phyloP scores from a whole-genome alignment of 202 grass and related monocot genomes.

The Zizania palustris region DNA sequence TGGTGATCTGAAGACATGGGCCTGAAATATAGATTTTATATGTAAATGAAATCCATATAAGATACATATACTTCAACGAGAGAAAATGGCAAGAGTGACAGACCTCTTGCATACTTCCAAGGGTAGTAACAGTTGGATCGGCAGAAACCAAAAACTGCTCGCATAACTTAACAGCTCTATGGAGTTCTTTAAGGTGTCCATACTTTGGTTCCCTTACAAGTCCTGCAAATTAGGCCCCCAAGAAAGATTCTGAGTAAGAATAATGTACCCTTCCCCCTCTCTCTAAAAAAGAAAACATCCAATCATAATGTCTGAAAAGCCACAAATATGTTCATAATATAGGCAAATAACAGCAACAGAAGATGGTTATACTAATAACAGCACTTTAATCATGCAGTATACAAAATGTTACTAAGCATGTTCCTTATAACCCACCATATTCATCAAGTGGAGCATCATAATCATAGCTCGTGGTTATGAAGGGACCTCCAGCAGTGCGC shows the following conservation, averaged over 20 bases:
- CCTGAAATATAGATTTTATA: conserved; percentile 55
- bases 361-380: conserved; percentile 3
- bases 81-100: conserved; percentile 26
- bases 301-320: background rate
- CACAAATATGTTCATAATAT: conserved; percentile 29
- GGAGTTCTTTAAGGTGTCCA: conserved; percentile 92
- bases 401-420: background rate
- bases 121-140: conserved; percentile 77
- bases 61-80: conserved; percentile 12
- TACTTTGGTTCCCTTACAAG: conserved; percentile 93
- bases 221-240: conserved; percentile 54
- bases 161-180: conserved; percentile 94
- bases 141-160: conserved; percentile 80
- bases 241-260: conserved; percentile 16
- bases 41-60: conserved; percentile 28
- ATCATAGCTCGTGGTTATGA: conserved; percentile 96
- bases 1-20: conserved; percentile 79
- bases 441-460: conserved; percentile 99
- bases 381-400: background rate
- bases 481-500: conserved; percentile 90
- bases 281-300: conserved; percentile 12
- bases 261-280: background rate
- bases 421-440: conserved; percentile 65
- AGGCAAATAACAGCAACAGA: conserved; percentile 20
- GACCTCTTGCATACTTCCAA: conserved; percentile 94